Evolutionary conservation across 805 yeast species (phyloP).

Genomic region (Schwanniomyces yamadae): DNA sequence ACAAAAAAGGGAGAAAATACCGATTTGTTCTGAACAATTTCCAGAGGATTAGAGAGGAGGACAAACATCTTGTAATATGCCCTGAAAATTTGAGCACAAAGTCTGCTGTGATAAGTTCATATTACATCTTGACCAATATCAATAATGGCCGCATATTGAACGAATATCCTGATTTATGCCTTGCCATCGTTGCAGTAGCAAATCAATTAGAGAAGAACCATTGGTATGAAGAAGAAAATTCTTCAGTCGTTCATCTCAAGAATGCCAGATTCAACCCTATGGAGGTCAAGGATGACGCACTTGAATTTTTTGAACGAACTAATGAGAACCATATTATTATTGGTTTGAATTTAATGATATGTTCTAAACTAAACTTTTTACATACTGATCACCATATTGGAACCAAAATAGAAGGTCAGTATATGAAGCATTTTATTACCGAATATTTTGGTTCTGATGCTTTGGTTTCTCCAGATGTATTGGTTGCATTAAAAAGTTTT

Average conservation of each 20-base stretch:
- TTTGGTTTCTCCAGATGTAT: conserved; percentile 39
- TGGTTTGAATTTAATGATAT: conserved; percentile 44
- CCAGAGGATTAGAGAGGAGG: conserved; percentile 48
- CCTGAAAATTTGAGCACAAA: conserved; percentile 29
- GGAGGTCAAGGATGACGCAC: conserved; percentile 28
- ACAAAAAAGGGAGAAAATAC: conserved; percentile 49
- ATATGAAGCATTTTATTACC: conserved; percentile 37
- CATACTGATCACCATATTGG: conserved; percentile 58
- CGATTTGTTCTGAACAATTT: conserved; percentile 48
- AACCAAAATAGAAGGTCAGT: conserved; percentile 47
- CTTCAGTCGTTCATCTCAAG: conserved; percentile 37
- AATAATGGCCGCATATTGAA: conserved; percentile 36
- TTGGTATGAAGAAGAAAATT: conserved; percentile 50
- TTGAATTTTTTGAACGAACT: conserved; percentile 29
- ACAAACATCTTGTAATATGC: conserved; percentile 45
- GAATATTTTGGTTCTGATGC: conserved; percentile 42
- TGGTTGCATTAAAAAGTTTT: conserved; percentile 49
- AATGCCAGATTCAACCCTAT: conserved; percentile 33
- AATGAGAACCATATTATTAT: conserved; percentile 34
- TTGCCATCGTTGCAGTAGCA: conserved; percentile 50
- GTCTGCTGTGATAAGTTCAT: conserved; percentile 43
- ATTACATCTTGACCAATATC: conserved; percentile 37
- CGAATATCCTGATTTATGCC: conserved; percentile 41
- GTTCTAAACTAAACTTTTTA: conserved; percentile 50
- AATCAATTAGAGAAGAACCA: conserved; percentile 45